These are phyloP conservation scores for Emergomyces pasteurianus DNA, from an alignment of 2,329 filamentous ascomycete genomes.

Conservation along the genomic window DNA sequence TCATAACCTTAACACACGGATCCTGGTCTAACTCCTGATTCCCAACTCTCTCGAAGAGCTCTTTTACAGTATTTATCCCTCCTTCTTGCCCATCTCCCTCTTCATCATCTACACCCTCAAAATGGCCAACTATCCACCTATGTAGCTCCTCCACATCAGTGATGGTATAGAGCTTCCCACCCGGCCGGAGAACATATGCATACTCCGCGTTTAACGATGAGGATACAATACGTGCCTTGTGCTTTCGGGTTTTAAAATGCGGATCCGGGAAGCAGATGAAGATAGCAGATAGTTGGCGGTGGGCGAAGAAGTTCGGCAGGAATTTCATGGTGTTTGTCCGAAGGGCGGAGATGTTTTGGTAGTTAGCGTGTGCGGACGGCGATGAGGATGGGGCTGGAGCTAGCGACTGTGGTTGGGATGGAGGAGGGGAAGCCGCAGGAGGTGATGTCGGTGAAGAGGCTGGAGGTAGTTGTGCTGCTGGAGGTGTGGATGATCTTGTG, in stretches of 20 bases:
- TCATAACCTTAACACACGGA: slow-evolving; percentile 52
- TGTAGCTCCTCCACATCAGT: slow-evolving; percentile 94
- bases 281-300: slow-evolving; percentile 70
- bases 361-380: slow-evolving; percentile 27
- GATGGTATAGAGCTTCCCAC: slow-evolving; percentile 87
- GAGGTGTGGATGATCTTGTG: not conserved
- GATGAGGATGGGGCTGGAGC: not conserved
- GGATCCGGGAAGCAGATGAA: slow-evolving; percentile 98
- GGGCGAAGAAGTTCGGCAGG: slow-evolving; percentile 89
- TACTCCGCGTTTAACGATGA: slow-evolving; percentile 85
- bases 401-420: not conserved
- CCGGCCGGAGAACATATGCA: slow-evolving; percentile 70
- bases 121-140: slow-evolving; percentile 82
- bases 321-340: slow-evolving; percentile 98
- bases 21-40: slow-evolving; percentile 43
- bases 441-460: slow-evolving; percentile 1
- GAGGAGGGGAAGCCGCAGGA: not conserved
- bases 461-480: not conserved
- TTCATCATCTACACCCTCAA: slow-evolving; percentile 53
- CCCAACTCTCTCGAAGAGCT: slow-evolving; percentile 62
- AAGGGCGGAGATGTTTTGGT: slow-evolving; percentile 79
- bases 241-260: slow-evolving; percentile 94
- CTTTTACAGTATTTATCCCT: slow-evolving; percentile 44
- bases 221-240: slow-evolving; percentile 91
- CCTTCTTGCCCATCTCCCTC: slow-evolving; percentile 62